Base-by-base conservation (phyloP, 352 stramenopile species). In the Ophiocytium majus region DNA sequence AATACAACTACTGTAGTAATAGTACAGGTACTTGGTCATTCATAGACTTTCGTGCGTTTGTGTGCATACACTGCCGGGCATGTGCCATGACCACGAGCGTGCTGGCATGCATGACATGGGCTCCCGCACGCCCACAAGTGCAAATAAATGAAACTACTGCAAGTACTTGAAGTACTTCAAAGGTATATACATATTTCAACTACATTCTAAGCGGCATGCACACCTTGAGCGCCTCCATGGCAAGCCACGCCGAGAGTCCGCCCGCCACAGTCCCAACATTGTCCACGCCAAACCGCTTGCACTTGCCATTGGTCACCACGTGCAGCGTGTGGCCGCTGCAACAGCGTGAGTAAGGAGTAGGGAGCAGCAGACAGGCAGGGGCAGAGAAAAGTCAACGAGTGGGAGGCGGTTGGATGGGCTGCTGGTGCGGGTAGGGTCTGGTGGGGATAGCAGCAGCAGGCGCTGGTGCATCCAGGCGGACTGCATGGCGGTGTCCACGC, bases 241-340 rank as follows among this genome's bases (percentile, higher is more conserved):
- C 80, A 0, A 91, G 63, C 79, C 82, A 91, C 9, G 88, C 82
- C n/a, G 83, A 81, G 9, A 91, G 50, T 35, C 81, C 85, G 0
- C 84, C 88, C 14, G 86, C 50, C 17, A 89, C 86, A 0, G 86
- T 89, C 33, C 86, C 86, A 28, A 89, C 83, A 33, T 91, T 76
- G 57, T 91, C 88, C 50, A 90, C 86, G 17, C 83, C 81, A 31
- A 89, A 91, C 9, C 82, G 71, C 31, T 34, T 36, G 84, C 86
- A 88, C 35, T 89, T 89, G 9, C 88, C 88, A 37, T 90, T 90
- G 31, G 88, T 89, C 0, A 91, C 83, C 63, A 91, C 84, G 57
- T 86, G 76, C 0, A 91, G 36, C 1, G 71, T 82, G 35, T 82
- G 85, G 23, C 63, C 83, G 9, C 76, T 85, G 57, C 57, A 85